phyloP scores from a whole-genome alignment of 345 rosid species.

The Eucalyptus marginata region DNA sequence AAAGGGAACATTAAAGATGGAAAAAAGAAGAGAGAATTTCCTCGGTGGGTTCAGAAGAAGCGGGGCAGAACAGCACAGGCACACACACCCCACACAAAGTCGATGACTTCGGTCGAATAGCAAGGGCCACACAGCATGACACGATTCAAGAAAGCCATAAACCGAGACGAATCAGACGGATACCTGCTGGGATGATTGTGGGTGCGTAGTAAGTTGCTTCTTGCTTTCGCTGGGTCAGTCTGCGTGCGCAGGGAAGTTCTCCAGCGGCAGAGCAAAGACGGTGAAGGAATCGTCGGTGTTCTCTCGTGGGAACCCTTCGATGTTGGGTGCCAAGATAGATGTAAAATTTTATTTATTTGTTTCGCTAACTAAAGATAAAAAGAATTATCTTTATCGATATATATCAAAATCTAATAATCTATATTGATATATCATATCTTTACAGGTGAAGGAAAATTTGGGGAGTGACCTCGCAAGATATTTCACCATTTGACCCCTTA shows the following conservation, averaged over 20 bases:
- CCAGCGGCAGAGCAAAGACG: background rate
- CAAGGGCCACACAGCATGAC: background rate
- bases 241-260: background rate
- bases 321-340: background rate
- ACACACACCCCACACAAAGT: background rate
- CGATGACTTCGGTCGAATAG: background rate
- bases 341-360: background rate
- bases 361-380: background rate
- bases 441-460: background rate
- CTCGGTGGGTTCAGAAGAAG: background rate
- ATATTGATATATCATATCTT: background rate
- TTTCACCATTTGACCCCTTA: background rate
- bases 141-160: background rate
- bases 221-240: background rate
- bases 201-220: background rate
- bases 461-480: background rate
- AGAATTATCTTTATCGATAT: background rate
- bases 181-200: background rate
- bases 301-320: background rate
- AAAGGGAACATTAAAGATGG: background rate
- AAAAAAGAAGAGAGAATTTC: background rate
- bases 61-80: background rate
- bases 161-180: background rate
- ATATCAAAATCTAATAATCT: background rate
- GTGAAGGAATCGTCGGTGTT: background rate